These are phyloP conservation scores for Fusarium concolor DNA, from an alignment of 2,329 filamentous ascomycete species.

Conservation along the genomic window DNA sequence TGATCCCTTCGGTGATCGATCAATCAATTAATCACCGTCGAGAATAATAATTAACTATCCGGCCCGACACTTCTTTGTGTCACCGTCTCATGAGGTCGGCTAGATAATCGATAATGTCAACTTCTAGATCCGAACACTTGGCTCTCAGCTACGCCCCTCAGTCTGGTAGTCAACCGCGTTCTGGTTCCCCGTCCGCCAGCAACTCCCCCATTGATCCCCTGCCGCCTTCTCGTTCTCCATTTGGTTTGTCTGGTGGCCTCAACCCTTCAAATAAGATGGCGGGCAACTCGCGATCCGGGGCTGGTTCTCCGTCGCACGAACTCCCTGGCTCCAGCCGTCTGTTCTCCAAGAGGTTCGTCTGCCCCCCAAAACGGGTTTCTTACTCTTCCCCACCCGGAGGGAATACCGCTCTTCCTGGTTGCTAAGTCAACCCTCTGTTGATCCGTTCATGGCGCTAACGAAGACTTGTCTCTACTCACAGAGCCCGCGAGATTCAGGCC, in stretches of 20 bases:
- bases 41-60: slow-evolving; percentile 46
- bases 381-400: not conserved
- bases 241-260: slow-evolving; percentile 74
- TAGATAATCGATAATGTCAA: slow-evolving; percentile 93
- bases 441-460: slow-evolving; percentile 21
- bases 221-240: slow-evolving; percentile 75
- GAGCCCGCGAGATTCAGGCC: slow-evolving; percentile 95
- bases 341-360: slow-evolving; percentile 88
- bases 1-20: slow-evolving; percentile 32
- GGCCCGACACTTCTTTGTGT: slow-evolving; percentile 43
- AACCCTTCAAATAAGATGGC: slow-evolving; percentile 70
- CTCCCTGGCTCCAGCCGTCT: slow-evolving; percentile 77
- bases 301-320: slow-evolving; percentile 97
- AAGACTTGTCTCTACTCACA: slow-evolving; percentile 53
- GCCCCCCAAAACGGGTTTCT: slow-evolving; percentile 25
- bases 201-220: slow-evolving; percentile 83
- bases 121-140: slow-evolving; percentile 86
- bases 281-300: slow-evolving; percentile 77
- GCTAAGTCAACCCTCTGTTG: not conserved
- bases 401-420: slow-evolving; percentile 25
- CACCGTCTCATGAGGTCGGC: slow-evolving; percentile 60
- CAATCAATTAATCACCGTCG: slow-evolving; percentile 22
- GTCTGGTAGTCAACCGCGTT: slow-evolving; percentile 75
- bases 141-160: slow-evolving; percentile 84
- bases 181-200: slow-evolving; percentile 81